Conservation (phyloP, 345 rosid species). For the Odontarrhena argentea region DNA sequence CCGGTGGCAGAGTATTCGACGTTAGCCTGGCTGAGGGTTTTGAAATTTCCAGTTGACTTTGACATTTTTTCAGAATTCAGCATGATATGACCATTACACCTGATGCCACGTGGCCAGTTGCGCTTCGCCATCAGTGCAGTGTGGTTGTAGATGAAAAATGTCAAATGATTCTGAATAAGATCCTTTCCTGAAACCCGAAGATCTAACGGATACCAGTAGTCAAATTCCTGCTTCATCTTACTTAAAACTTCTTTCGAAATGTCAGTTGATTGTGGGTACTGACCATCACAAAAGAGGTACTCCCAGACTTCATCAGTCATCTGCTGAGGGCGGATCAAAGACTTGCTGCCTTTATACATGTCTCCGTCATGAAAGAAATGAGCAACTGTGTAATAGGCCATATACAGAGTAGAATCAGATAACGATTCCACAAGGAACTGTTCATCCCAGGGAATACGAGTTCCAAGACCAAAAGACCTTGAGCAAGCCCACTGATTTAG, state of each 20-base stretch:
- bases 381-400: conserved; percentile 91
- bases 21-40: conserved; percentile 78
- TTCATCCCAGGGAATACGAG: conserved; percentile 94
- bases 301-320: conserved; percentile 96
- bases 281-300: conserved; percentile 75
- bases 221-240: conserved; percentile 94
- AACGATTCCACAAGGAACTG: conserved; percentile 89
- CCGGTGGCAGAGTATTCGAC: conserved; percentile 92
- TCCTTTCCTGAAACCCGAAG: conserved; percentile 97
- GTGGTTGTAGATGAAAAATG: conserved; percentile 86
- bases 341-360: conserved; percentile 65
- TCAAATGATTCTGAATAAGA: conserved; percentile 92
- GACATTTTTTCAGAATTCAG: conserved; percentile 96
- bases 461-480: conserved; percentile 97
- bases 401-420: conserved; percentile 89
- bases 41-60: conserved; percentile 94
- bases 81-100: conserved; percentile 96
- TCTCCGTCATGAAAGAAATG: conserved; percentile 78
- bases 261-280: conserved; percentile 61
- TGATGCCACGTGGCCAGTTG: conserved; percentile 95
- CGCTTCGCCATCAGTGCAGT: conserved; percentile 68
- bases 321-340: conserved; percentile 60
- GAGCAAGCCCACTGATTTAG: conserved; percentile 99
- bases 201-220: conserved; percentile 96
- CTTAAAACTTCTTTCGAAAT: conserved; percentile 60